Evolutionary conservation across 257 asterid genomes (phyloP).

Genomic region (Echites panduratus): DNA sequence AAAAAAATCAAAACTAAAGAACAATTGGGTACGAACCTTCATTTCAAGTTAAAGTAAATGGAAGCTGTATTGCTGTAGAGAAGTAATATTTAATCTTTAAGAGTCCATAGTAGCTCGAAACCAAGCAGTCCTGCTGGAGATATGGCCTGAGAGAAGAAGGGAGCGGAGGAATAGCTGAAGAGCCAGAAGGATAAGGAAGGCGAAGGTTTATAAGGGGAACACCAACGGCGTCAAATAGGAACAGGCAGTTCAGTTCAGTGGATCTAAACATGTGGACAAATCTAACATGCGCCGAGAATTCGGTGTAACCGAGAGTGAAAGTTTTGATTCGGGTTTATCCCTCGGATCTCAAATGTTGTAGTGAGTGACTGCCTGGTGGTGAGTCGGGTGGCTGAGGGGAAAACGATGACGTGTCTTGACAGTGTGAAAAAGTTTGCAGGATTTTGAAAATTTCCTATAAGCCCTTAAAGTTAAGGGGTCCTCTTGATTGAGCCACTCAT

Average conservation of each 20-base stretch:
- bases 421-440: neutral
- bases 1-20: neutral
- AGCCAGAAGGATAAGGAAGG: slow-evolving; percentile 16
- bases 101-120: neutral
- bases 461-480: neutral
- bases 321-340: slow-evolving; percentile 10
- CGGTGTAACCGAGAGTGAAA: slow-evolving; percentile 16
- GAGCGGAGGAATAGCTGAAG: slow-evolving; percentile 1
- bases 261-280: neutral
- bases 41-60: neutral
- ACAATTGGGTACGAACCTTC: neutral
- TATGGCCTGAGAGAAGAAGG: neutral
- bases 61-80: neutral
- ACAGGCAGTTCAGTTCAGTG: slow-evolving; percentile 1
- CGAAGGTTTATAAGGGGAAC: slow-evolving; percentile 34
- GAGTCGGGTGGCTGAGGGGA: neutral
- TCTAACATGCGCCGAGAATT: slow-evolving; percentile 18
- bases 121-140: neutral
- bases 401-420: neutral
- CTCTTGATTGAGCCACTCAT: neutral
- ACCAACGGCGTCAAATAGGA: slow-evolving; percentile 34
- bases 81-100: neutral
- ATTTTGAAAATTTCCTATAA: neutral
- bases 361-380: neutral
- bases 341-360: slow-evolving; percentile 2